phyloP scores from a whole-genome alignment of 768 basidiomycete genomes.

The Myochromella boudieri region DNA sequence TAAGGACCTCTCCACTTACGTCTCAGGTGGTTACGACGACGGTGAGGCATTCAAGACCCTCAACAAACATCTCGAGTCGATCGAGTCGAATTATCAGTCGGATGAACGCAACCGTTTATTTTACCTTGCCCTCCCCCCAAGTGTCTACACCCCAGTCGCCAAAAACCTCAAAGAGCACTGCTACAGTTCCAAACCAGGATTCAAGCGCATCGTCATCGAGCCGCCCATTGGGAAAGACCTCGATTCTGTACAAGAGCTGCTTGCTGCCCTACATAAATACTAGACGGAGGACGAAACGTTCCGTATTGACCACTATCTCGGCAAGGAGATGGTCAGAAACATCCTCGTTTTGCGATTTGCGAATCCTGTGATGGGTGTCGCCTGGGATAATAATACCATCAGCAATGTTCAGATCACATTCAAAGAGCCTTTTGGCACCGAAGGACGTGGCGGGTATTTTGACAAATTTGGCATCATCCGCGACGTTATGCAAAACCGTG shows the following conservation, averaged over 20 bases:
- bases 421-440: constrained; percentile 99
- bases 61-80: constrained; percentile 69
- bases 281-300: constrained; percentile 98
- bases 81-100: constrained; percentile 69
- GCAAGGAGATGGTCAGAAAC: constrained; percentile 99
- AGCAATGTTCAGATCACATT: constrained; percentile 98
- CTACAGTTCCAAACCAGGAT: constrained; percentile 64
- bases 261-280: constrained; percentile 74
- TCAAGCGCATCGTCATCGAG: constrained; percentile 94
- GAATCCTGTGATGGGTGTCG: constrained; percentile 83
- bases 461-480: constrained; percentile 99
- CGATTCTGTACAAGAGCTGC: constrained; percentile 76
- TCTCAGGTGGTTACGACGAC: constrained; percentile 89
- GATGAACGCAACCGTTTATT: constrained; percentile 82
- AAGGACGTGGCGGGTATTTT: constrained; percentile 99
- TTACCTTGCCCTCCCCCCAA: constrained; percentile 97
- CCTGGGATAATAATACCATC: constrained; percentile 96
- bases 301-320: constrained; percentile 98
- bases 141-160: constrained; percentile 90
- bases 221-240: constrained; percentile 98
- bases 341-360: constrained; percentile 93
- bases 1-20: constrained; percentile 79
- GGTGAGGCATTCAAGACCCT: constrained; percentile 74
- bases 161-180: constrained; percentile 79
- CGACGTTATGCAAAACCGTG: constrained; percentile 97